Evolutionary conservation across 345 rosid genomes (phyloP).

Genomic region (Eucalyptus lansdowneana): DNA sequence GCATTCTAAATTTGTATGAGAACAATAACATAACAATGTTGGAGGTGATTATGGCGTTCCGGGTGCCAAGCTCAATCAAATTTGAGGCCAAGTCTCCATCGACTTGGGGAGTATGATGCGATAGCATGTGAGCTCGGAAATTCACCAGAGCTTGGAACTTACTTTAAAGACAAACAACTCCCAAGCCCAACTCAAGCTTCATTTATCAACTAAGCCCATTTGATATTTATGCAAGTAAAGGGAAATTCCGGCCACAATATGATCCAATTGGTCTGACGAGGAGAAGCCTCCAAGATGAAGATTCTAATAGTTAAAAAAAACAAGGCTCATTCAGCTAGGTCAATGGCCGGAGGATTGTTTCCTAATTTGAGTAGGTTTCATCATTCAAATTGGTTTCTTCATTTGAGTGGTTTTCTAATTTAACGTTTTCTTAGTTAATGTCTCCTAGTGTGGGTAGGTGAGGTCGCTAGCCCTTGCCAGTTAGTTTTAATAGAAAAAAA

Average conservation of each 20-base stretch:
- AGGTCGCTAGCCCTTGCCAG: no score
- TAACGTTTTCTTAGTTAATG: neutral
- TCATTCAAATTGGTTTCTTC: neutral
- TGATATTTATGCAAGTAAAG: neutral
- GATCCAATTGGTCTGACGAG: neutral
- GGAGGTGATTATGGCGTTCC: neutral
- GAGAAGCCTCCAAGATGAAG: neutral
- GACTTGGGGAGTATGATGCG: neutral
- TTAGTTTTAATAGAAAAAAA: no score
- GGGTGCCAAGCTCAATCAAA: neutral
- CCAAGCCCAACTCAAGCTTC: neutral
- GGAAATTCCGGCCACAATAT: neutral
- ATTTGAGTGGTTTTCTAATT: neutral
- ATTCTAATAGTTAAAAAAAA: neutral
- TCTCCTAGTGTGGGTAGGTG: no score
- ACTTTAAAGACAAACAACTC: neutral
- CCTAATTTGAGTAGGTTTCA: neutral
- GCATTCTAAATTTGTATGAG: neutral
- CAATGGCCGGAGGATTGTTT: neutral
- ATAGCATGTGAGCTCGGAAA: neutral
- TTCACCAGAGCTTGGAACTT: neutral
- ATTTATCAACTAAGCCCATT: neutral
- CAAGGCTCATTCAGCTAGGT: neutral
- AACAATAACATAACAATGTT: neutral
- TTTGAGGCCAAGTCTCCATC: neutral